phyloP scores from a whole-genome alignment of 371 early-diverging fungal genomes.

The Lichtheimia ornata region DNA sequence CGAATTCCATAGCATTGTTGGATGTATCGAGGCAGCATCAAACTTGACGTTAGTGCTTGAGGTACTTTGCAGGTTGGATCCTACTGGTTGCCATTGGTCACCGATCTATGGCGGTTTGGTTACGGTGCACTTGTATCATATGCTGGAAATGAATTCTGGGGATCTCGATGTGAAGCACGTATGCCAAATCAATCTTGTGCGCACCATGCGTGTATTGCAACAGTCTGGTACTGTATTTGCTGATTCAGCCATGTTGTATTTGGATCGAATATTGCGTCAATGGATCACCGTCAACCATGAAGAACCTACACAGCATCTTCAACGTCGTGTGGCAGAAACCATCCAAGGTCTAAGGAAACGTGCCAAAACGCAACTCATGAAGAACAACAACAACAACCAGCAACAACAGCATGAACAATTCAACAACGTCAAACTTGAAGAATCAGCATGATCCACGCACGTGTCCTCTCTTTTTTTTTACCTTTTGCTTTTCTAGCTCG shows the following conservation, averaged over 20 bases:
- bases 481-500: neutral
- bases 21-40: conserved; percentile 24
- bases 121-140: conserved; percentile 29
- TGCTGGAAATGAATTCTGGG: conserved; percentile 22
- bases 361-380: conserved; percentile 1
- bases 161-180: conserved; percentile 23
- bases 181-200: conserved; percentile 36
- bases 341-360: conserved; percentile 11
- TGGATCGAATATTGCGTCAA: conserved; percentile 28
- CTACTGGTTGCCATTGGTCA: conserved; percentile 37
- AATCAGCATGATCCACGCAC: neutral
- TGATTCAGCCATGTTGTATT: conserved; percentile 28
- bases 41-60: conserved; percentile 40
- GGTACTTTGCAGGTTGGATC: conserved; percentile 27
- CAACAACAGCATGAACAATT: too few relatives aligned
- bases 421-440: neutral
- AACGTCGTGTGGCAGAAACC: conserved; percentile 5
- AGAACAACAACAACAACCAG: neutral
- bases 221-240: conserved; percentile 22
- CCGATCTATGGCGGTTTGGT: conserved; percentile 34
- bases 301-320: conserved; percentile 15
- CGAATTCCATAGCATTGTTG: conserved; percentile 28
- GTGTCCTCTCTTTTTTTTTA: neutral
- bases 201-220: conserved; percentile 29
- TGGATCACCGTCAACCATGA: conserved; percentile 12